Percentiles rank a stretch among this genome's conserved stretches.
phyloP scores from a whole-genome alignment of 2,329 filamentous ascomycete species.

The Colletotrichum musae region DNA sequence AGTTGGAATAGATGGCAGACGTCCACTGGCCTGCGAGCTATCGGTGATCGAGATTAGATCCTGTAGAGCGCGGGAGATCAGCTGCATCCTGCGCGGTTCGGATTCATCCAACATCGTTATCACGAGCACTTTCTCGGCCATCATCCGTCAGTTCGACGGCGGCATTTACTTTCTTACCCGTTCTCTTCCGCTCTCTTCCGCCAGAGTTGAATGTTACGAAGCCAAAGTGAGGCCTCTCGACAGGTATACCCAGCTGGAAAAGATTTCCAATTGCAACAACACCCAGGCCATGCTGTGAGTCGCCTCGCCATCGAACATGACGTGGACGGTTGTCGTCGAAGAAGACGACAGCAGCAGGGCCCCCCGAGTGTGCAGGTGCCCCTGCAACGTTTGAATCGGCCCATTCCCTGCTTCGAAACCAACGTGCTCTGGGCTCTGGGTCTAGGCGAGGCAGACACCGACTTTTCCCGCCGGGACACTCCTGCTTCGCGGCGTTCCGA shows the following conservation, averaged over 20 bases:
- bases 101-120: neutral
- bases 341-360: neutral
- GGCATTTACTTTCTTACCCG: no score
- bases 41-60: constrained; percentile 34
- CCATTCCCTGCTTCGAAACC: constrained; percentile 32
- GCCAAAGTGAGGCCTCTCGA: constrained; percentile 13
- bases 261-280: neutral
- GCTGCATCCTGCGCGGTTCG: constrained; percentile 27
- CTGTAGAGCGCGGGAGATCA: constrained; percentile 36
- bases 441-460: constrained; percentile 32
- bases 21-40: constrained; percentile 10
- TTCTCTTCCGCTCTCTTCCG: neutral
- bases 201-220: constrained; percentile 5
- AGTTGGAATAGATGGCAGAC: constrained; percentile 1
- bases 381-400: constrained; percentile 18
- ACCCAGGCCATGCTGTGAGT: constrained; percentile 1
- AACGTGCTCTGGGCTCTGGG: constrained; percentile 27
- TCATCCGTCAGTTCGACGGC: neutral
- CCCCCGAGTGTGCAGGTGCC: neutral
- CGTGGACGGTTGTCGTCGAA: constrained; percentile 18
- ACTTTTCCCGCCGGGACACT: constrained; percentile 33
- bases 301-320: constrained; percentile 1
- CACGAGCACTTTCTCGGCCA: constrained; percentile 10
- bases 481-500: constrained; percentile 24
- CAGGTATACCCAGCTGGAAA: neutral